Evolutionary conservation across 441 rosid species (phyloP), one percentile per base, ranked within the genome.

Genomic region (Viola pubescens): DNA sequence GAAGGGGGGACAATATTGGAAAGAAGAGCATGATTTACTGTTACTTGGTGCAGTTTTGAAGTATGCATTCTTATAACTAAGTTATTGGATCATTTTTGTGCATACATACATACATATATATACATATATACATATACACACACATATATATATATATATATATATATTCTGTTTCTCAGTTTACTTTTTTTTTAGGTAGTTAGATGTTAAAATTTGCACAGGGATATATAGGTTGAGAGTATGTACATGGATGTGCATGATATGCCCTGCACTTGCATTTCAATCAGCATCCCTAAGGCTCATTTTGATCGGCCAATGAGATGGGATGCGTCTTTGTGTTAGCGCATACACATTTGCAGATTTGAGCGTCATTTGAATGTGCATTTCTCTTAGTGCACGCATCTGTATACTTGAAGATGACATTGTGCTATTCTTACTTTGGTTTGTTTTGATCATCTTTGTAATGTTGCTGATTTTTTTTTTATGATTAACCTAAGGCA

Each of bases 1-100:
- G 63, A 82, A 77, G 78, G 75, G 90, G 78, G 97, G 97, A 63
- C 87, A 77, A 69, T 70, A 73, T 70, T 94, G 99, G 99, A 94
- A 87, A 69, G 91, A 83, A 73, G 97, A 85, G 53, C 98, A 94
- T 67, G 99, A 94, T 79, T 65, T 64, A 37, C 58, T 79, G 65
- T 74, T 94, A 73, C 79, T 94, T 16, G 75, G 78, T 62, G 99
- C 99, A 38, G 92, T 94, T 38, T 71, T 82, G 48, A 94, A 85
- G 99, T 94, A 85, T 64, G 90, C 50, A 50, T 55, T 55, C 59
- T 34, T 54, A 10, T 52, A 47, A 19, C 43, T 58, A n/a, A 47
- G 34, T n/a, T 54, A 38, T 52, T n/a, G 4, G 5, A 51, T 7
- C 38, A 40, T 38, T 52, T 48, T 48, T 48, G 6, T 48, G 16